phyloP scores from a whole-genome alignment of 139 green algal genomes.

The Zygnema circumcarinatum region DNA sequence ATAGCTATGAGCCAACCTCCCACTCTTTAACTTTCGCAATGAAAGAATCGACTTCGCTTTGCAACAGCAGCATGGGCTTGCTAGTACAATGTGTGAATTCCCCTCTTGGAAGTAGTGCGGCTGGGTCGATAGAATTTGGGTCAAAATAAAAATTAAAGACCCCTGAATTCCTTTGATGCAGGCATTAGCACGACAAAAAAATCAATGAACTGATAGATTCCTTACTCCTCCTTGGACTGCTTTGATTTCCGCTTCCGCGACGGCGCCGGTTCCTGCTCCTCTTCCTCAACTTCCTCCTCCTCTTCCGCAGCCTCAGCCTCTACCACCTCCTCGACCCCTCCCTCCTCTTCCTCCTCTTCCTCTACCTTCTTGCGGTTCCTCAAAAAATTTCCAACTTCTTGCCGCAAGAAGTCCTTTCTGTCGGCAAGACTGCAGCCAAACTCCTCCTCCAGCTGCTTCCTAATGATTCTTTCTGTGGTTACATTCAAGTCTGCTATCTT shows the following conservation, averaged over 20 bases:
- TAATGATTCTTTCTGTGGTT: slow-evolving; percentile 74
- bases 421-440: slow-evolving; percentile 66
- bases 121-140: no score
- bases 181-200: no score
- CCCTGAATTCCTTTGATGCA: no score
- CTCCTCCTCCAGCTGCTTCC: slow-evolving; percentile 74
- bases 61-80: no score
- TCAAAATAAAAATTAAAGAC: no score
- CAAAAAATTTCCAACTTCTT: slow-evolving; percentile 53
- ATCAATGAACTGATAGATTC: no score
- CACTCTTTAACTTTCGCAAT: no score
- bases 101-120: no score
- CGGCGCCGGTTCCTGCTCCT: slow-evolving; percentile 23
- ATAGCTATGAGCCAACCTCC: no score
- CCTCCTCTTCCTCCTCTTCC: slow-evolving; percentile 19
- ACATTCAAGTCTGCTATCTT: slow-evolving; percentile 64
- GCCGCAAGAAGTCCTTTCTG: slow-evolving; percentile 69
- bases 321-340: not conserved
- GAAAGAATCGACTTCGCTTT: no score
- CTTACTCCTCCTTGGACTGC: slow-evolving; percentile 35
- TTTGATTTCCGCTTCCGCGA: slow-evolving; percentile 19
- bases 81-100: no score
- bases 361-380: not conserved
- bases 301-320: not conserved
- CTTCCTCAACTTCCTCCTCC: not conserved